These are phyloP conservation scores for Dalbergia cochinchinensis DNA, from an alignment of 306 rosid genomes.

Conservation along the genomic window DNA sequence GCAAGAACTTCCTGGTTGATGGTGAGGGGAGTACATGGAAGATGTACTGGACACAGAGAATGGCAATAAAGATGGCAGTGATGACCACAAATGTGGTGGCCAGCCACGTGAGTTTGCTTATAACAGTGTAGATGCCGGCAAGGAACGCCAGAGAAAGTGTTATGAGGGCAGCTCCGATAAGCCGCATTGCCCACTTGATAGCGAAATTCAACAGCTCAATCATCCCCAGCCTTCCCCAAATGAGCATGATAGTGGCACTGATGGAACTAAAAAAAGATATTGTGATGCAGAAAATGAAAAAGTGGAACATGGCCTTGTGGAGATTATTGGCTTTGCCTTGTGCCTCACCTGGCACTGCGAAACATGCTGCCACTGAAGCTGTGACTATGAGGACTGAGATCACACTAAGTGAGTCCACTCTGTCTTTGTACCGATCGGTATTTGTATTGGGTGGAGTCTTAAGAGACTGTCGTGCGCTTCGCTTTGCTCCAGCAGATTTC, in stretches of 20 bases:
- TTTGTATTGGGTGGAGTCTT: no score
- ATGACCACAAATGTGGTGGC: not conserved
- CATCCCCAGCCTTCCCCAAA: not conserved
- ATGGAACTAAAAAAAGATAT: conserved; percentile 46
- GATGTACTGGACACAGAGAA: no score
- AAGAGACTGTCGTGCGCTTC: no score
- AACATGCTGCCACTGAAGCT: conserved; percentile 43
- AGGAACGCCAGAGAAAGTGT: conserved; percentile 37
- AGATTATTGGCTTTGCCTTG: conserved; percentile 38
- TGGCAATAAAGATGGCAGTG: no score
- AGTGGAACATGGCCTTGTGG: not conserved
- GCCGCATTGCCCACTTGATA: no score
- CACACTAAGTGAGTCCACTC: not conserved
- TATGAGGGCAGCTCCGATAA: not conserved
- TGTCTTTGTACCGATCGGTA: no score
- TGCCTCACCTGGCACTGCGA: conserved; percentile 39
- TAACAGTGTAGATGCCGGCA: conserved; percentile 33
- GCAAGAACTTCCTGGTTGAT: not conserved
- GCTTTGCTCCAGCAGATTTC: no score
- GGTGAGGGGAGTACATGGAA: not conserved
- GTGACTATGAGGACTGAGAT: conserved; percentile 38
- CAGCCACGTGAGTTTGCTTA: conserved; percentile 33
- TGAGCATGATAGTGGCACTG: conserved; percentile 33
- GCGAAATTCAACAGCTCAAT: no score
- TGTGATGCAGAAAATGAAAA: conserved; percentile 38